phyloP scores from a whole-genome alignment of 305 asterid genomes.

The Stenogyne calaminthoides region DNA sequence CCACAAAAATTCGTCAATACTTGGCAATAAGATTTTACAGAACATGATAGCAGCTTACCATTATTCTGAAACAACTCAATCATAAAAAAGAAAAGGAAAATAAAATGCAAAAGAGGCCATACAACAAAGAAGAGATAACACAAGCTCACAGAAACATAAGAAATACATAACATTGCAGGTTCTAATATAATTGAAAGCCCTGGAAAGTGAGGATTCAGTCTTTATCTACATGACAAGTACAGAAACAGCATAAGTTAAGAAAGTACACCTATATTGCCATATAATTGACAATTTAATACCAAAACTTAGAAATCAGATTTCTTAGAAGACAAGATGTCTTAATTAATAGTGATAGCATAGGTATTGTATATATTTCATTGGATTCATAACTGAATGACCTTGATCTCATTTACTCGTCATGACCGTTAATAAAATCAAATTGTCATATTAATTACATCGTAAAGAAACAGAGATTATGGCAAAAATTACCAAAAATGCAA shows the following conservation, averaged over 20 bases:
- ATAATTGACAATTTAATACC: constrained; percentile 17
- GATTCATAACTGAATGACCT: constrained; percentile 13
- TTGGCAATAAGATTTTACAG: constrained; percentile 14
- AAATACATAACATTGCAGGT: constrained; percentile 16
- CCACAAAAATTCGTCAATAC: constrained; percentile 33
- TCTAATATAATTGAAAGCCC: constrained; percentile 4
- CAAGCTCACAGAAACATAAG: constrained; percentile 8
- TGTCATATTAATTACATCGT: constrained; percentile 22
- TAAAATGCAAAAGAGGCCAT: constrained; percentile 17
- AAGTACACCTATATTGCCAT: not conserved
- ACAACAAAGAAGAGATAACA: constrained; percentile 14
- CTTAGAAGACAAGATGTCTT: constrained; percentile 1
- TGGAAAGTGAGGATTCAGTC: not conserved
- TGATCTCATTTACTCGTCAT: constrained; percentile 19
- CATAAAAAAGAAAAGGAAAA: not conserved
- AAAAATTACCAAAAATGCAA: constrained; percentile 4
- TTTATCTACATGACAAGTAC: constrained; percentile 3
- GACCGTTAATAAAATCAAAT: constrained; percentile 16
- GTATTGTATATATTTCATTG: not conserved
- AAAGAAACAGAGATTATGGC: not conserved
- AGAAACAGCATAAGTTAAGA: constrained; percentile 9
- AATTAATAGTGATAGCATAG: constrained; percentile 7
- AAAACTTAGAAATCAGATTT: not conserved
- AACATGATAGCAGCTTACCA: constrained; percentile 17
- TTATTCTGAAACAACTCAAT: constrained; percentile 15